Base-by-base conservation (phyloP, 495 filamentous ascomycete species). In the Talaromyces nanjingensis region DNA sequence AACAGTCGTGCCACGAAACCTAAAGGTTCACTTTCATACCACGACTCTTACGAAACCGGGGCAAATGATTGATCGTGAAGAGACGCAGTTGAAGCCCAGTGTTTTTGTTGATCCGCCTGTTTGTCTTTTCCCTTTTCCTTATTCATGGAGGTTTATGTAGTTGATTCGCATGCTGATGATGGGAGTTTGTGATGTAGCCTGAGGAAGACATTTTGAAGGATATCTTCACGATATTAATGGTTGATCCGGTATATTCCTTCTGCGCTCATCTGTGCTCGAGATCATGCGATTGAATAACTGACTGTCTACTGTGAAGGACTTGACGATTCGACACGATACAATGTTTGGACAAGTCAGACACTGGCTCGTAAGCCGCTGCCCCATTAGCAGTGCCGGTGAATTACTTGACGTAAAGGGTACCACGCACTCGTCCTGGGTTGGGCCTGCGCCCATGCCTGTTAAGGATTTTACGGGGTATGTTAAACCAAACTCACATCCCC, bases 61-160 rank as follows among this genome's bases (percentile, higher is more conserved):
- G 3, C 53, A 64, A 25, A 45, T 45, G 55, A 64, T 64, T 20
- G 33, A 59, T 29, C n/a, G 53, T 8, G 63, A 64, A 14, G 63
- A 27, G 9, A 49, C 63, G 42, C 63, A 60, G n/a, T 9, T 25
- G n/a, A 49, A 49, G 52, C 63, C 63, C 4, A 42, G 9, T 12
- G 63, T 64, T 27, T 64, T 22, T 25, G 63, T 64, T 6, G 56
- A 59, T 59, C 63, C 63, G 49, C 54, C 63, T 4, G 63, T 64
- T 33, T 4, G 63, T 64, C 8, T 59, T 52, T 7, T 31, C 47
- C 18, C 4, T 12, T 12, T 4, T 7, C 33, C 27, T 27, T 27
- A 27, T 27, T 27, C 27, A 27, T 27, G 27, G 27, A 27, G 27
- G 27, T 27, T 27, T 27, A 27, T 27, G 3, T 27, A 4, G 3